Percentiles rank a stretch among this genome's conserved stretches.
These are phyloP conservation scores for Plectosphaerella cucumerina DNA, from an alignment of 2,329 filamentous ascomycete species.

Conservation along the genomic window DNA sequence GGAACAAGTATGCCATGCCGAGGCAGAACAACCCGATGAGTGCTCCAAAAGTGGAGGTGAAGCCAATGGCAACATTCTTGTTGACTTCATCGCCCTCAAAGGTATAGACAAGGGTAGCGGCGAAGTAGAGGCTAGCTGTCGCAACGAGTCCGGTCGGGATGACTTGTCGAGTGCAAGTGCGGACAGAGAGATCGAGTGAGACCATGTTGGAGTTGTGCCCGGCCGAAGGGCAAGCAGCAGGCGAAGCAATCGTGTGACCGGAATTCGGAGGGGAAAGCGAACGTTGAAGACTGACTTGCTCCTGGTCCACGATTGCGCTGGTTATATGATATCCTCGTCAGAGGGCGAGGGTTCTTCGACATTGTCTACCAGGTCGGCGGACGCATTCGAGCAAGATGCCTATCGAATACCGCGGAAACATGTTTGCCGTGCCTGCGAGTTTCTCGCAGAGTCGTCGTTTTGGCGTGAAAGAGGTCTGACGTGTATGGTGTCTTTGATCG, in stretches of 20 bases:
- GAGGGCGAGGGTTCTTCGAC: neutral
- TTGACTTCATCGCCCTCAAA: conserved; percentile 5
- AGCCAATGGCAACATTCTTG: neutral
- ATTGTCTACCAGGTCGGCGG: neutral
- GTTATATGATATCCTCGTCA: neutral
- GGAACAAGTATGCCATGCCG: conserved; percentile 6
- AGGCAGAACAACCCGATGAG: conserved; percentile 7
- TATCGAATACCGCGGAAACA: neutral
- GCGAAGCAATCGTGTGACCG: no score
- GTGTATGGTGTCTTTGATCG: neutral
- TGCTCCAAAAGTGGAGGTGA: neutral
- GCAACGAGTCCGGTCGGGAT: conserved; percentile 5
- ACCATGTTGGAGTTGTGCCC: no score
- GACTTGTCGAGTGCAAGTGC: conserved; percentile 4
- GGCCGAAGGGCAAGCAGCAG: no score
- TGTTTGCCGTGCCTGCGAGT: neutral
- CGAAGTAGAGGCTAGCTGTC: conserved; percentile 5
- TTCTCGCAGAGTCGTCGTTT: neutral
- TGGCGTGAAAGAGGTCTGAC: neutral
- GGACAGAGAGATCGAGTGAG: conserved; percentile 4
- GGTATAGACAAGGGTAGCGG: conserved; percentile 6
- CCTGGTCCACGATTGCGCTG: neutral
- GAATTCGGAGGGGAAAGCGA: neutral
- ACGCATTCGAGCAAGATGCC: neutral
- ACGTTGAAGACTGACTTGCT: neutral